Evolutionary conservation across 2,329 filamentous ascomycete genomes (phyloP).

Genomic region (Chaetomiaceae sp.): DNA sequence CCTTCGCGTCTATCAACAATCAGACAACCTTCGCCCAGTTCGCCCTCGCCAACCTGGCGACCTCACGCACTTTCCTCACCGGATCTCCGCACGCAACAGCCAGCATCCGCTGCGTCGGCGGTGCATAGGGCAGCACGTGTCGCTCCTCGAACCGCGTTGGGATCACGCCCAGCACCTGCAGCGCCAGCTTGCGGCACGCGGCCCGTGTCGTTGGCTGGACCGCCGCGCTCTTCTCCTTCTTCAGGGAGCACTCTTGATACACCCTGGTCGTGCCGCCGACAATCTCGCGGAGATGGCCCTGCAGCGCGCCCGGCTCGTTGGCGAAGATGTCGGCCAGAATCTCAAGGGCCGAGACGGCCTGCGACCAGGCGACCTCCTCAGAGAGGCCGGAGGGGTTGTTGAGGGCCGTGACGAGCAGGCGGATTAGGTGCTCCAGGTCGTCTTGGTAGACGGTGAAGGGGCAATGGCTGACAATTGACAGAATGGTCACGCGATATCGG

Average conservation of each 20-base stretch:
- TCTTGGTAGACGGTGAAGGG: slow-evolving; percentile 46
- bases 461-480: slow-evolving; percentile 46
- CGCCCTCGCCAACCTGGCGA: slow-evolving; percentile 42
- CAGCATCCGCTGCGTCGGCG: slow-evolving; percentile 41
- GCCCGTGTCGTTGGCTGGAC: background rate
- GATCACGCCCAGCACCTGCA: slow-evolving; percentile 43
- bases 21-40: slow-evolving; percentile 40
- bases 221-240: background rate
- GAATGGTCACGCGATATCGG: slow-evolving; percentile 42
- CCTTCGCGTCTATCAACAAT: slow-evolving; percentile 9
- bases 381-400: slow-evolving; percentile 35
- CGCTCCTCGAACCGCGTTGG: slow-evolving; percentile 44
- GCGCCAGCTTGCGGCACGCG: slow-evolving; percentile 39
- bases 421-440: slow-evolving; percentile 42
- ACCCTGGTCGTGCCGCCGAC: slow-evolving; percentile 38
- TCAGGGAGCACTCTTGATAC: slow-evolving; percentile 27
- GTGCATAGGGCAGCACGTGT: slow-evolving; percentile 39
- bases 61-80: slow-evolving; percentile 46
- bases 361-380: slow-evolving; percentile 21
- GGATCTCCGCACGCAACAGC: slow-evolving; percentile 47
- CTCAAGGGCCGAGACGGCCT: slow-evolving; percentile 42
- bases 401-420: slow-evolving; percentile 43
- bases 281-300: slow-evolving; percentile 44
- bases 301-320: slow-evolving; percentile 40
- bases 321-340: slow-evolving; percentile 44